Evolutionary conservation across 495 filamentous ascomycete species (phyloP).

Genomic region (Thermothielavioides terrestris): DNA sequence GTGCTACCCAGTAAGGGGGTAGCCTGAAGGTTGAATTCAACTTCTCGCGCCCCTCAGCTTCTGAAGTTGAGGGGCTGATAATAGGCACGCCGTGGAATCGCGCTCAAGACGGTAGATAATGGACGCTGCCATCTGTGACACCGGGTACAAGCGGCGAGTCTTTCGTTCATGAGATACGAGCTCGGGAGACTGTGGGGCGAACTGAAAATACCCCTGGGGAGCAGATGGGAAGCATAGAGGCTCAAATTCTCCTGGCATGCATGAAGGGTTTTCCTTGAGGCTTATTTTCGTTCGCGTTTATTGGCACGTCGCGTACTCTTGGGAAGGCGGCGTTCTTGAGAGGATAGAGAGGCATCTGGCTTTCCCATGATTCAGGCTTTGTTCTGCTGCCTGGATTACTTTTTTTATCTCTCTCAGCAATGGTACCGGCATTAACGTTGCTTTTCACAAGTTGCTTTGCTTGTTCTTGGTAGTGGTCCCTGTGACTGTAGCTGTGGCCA

Average conservation of each 20-base stretch:
- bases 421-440: conserved; percentile 8
- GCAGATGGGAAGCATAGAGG: conserved; percentile 11
- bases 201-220: conserved; percentile 8
- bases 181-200: conserved; percentile 2
- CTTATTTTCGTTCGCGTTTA: conserved; percentile 14
- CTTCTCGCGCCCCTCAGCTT: background rate
- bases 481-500: background rate
- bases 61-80: background rate
- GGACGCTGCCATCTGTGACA: background rate
- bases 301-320: conserved; percentile 13
- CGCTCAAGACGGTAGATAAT: too few relatives aligned
- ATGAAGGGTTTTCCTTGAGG: conserved; percentile 9
- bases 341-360: conserved; percentile 25
- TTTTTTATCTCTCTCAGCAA: conserved; percentile 9
- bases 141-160: background rate
- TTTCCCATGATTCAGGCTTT: conserved; percentile 6
- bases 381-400: conserved; percentile 1
- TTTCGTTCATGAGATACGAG: conserved; percentile 6
- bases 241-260: conserved; percentile 18
- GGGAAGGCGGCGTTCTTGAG: conserved; percentile 20
- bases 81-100: background rate
- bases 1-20: conserved; percentile 81
- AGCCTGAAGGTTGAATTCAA: too few relatives aligned
- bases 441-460: background rate
- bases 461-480: background rate